Evolutionary conservation across 1,284 basidiomycete genomes (phyloP).

Genomic region (Cystobasidium pallidum): DNA sequence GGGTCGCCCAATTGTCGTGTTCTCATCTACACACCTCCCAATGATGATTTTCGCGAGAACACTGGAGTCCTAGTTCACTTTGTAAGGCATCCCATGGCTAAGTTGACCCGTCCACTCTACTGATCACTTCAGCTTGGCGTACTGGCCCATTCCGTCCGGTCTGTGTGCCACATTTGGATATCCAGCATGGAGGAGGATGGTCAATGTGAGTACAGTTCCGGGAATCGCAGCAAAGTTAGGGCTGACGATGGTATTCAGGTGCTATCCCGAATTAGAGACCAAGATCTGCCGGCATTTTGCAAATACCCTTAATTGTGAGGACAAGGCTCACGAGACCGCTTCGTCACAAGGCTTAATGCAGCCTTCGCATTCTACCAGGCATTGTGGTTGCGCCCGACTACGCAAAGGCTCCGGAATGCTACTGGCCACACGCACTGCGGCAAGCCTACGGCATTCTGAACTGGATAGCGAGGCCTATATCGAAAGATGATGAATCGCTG

Average conservation of each 20-base stretch:
- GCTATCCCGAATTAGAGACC: conserved; percentile 32
- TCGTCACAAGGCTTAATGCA: neutral
- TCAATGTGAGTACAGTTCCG: conserved; percentile 13
- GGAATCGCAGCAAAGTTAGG: neutral
- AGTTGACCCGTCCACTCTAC: neutral
- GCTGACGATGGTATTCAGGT: neutral
- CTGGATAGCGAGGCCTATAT: conserved; percentile 19
- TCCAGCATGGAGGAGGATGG: conserved; percentile 41
- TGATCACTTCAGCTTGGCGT: neutral
- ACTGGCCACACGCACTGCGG: conserved; percentile 36
- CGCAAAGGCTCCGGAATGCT: conserved; percentile 38
- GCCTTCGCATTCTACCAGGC: neutral
- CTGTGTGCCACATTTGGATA: neutral
- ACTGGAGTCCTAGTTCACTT: conserved; percentile 40
- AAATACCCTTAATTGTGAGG: conserved; percentile 21
- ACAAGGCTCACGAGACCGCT: neutral
- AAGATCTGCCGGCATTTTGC: conserved; percentile 33
- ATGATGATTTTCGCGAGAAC: conserved; percentile 11
- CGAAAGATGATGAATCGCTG: conserved; percentile 22
- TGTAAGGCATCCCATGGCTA: conserved; percentile 1
- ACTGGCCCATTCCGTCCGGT: neutral
- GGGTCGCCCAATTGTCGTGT: conserved; percentile 29
- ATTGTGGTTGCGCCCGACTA: conserved; percentile 40
- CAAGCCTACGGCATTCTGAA: conserved; percentile 35
- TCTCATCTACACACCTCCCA: conserved; percentile 27